phyloP scores from a whole-genome alignment of 2,329 filamentous ascomycete genomes.

The Diplodia scrobiculata region DNA sequence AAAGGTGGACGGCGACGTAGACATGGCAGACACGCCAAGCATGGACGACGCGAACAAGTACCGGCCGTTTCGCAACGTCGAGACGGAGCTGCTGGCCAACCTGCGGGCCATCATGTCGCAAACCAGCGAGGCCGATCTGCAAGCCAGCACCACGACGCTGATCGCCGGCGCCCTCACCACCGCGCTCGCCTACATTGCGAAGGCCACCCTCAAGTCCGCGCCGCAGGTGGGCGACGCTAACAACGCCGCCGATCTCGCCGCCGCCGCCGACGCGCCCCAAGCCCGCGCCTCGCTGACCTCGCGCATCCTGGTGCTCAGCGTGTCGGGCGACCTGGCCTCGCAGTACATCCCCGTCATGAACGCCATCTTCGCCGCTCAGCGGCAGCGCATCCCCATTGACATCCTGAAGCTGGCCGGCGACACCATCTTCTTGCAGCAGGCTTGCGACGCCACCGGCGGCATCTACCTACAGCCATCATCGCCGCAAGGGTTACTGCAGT shows the following conservation, averaged over 20 bases:
- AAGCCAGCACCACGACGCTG: constrained; percentile 74
- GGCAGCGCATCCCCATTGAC: constrained; percentile 85
- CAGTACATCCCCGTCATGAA: constrained; percentile 99
- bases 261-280: constrained; percentile 39
- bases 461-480: constrained; percentile 64
- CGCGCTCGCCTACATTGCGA: constrained; percentile 87
- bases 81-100: constrained; percentile 74
- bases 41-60: constrained; percentile 77
- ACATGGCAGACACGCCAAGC: constrained; percentile 31
- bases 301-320: constrained; percentile 85
- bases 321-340: constrained; percentile 81
- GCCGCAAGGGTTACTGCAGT: constrained; percentile 72
- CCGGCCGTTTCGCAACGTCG: constrained; percentile 84
- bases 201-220: constrained; percentile 62
- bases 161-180: constrained; percentile 89
- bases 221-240: constrained; percentile 47
- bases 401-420: constrained; percentile 82
- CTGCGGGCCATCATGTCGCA: constrained; percentile 70
- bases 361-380: constrained; percentile 90
- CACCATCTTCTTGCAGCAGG: constrained; percentile 92
- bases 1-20: constrained; percentile 15
- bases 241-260: constrained; percentile 47
- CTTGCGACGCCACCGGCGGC: constrained; percentile 71
- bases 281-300: constrained; percentile 62
- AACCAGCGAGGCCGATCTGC: constrained; percentile 65